phyloP scores from a whole-genome alignment of 257 asterid species.

The Plectranthus barbatus region DNA sequence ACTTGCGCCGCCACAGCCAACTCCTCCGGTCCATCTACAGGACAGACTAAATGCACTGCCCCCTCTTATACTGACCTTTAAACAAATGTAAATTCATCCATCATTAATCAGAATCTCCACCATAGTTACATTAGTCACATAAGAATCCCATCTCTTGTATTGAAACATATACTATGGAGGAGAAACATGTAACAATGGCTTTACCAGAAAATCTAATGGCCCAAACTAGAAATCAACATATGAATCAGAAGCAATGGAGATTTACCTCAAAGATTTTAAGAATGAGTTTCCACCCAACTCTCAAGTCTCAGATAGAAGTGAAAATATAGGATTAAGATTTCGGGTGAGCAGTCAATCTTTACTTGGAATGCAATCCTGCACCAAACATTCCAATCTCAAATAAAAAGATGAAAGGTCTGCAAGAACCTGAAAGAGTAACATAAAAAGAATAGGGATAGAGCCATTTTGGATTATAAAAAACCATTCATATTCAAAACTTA shows the following conservation, averaged over 20 bases:
- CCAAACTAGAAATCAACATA: neutral
- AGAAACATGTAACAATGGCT: slow-evolving; percentile 4
- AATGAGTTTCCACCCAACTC: slow-evolving; percentile 1
- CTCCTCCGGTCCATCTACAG: slow-evolving; percentile 72
- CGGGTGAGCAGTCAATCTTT: slow-evolving; percentile 23
- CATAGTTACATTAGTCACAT: slow-evolving; percentile 4
- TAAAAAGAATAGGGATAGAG: slow-evolving; percentile 11
- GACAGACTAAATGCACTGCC: neutral
- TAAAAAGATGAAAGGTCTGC: slow-evolving; percentile 10
- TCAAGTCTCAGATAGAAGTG: neutral
- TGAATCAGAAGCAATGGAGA: neutral
- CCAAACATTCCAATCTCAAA: slow-evolving; percentile 27
- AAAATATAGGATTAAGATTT: neutral
- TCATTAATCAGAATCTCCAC: slow-evolving; percentile 7
- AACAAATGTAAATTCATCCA: slow-evolving; percentile 12
- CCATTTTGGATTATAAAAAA: slow-evolving; percentile 7
- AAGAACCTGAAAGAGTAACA: slow-evolving; percentile 13
- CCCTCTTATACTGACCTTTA: neutral
- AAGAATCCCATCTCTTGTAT: slow-evolving; percentile 11
- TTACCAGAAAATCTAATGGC: neutral
- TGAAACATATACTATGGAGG: neutral
- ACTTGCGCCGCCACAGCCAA: slow-evolving; percentile 89
- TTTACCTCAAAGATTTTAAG: neutral
- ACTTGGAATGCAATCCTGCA: slow-evolving; percentile 34
- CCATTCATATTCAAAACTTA: slow-evolving; percentile 15